Conservation (phyloP, 805 yeast species). For the Cyberlindnera americana region DNA sequence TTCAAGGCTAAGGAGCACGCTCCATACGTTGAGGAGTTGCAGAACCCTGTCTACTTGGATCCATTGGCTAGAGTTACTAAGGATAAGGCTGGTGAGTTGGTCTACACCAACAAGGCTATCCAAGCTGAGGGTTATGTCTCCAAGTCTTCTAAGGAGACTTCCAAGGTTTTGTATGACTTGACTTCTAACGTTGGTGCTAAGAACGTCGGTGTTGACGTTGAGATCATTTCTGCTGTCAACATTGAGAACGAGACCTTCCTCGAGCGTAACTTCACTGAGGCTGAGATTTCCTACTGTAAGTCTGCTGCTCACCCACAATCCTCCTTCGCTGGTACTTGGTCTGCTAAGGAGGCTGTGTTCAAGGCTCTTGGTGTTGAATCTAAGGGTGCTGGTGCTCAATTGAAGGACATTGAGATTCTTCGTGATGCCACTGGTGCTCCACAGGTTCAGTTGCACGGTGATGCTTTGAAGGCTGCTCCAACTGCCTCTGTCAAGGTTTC, state of each 20-base stretch:
- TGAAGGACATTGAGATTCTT: conserved; percentile 84
- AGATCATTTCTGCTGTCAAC: conserved; percentile 77
- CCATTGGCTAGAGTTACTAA: conserved; percentile 68
- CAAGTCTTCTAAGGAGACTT: conserved; percentile 51
- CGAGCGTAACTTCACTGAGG: conserved; percentile 84
- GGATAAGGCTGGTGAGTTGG: conserved; percentile 39
- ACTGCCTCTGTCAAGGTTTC: conserved; percentile 76
- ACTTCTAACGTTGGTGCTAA: conserved; percentile 44
- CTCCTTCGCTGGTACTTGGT: conserved; percentile 97
- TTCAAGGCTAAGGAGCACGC: conserved; percentile 91
- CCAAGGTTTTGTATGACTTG: conserved; percentile 54
- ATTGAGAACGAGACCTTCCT: conserved; percentile 86
- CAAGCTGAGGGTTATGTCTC: conserved; percentile 48
- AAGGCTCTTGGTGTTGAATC: conserved; percentile 87
- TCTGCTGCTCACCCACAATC: conserved; percentile 76
- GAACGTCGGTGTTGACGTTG: conserved; percentile 96
- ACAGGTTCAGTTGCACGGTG: conserved; percentile 68
- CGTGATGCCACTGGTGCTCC: conserved; percentile 74
- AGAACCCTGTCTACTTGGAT: conserved; percentile 88
- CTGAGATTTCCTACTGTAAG: conserved; percentile 76
- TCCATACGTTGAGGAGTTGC: conserved; percentile 87
- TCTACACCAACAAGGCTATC: conserved; percentile 46
- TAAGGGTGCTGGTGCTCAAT: conserved; percentile 92
- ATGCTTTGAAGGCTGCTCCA: conserved; percentile 70
- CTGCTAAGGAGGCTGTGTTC: conserved; percentile 98